Base-by-base conservation (phyloP, 768 basidiomycete genomes). In the Gyrodon lividus region DNA sequence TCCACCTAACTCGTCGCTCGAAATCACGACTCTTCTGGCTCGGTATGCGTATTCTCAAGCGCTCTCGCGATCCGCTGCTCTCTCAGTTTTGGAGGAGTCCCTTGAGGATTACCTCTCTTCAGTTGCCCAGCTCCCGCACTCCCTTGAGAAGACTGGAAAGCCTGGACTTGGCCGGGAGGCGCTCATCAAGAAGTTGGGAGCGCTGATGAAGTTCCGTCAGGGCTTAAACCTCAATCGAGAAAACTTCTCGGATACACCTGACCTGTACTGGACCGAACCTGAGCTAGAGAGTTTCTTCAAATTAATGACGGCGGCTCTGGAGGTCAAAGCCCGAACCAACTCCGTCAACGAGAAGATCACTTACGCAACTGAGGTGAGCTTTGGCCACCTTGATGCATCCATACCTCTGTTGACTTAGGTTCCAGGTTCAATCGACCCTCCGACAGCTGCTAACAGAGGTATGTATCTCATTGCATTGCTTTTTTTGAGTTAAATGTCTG, bases 241-340 rank as follows among this genome's bases (percentile, higher is more conserved):
- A 64, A 95, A 92, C 60, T 91, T 93, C 61, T 84, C 84, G 42
- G 93, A 95, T 61, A 84, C 86, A 1, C 92, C 90, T 0, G 89
- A 97, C 68, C 87, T 98, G 58, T 94, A 97, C 66, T 98, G 96
- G 95, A 79, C 87, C 16, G 92, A 97, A 64, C 92, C 94, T 0
- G 89, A 86, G 55, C 77, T 98, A 5, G 95, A 98, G 74, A 87
- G 78, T 16, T 85, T 88, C 64, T 98, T 98, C 71, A 87, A 90
- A 59, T 85, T 87, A 2, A 73, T 98, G 62, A 91, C 84, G 51
- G 74, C 81, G 34, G 92, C 96, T 5, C 76, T 98, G 22, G 96
- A 98, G 64, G 85, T 98, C 57, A 87, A 84, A 61, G 74, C 82
- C 23, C 81, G 96, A 17, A 89, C 91, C 2, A 79, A 82, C 28